phyloP scores from a whole-genome alignment of 371 early-diverging fungal genomes.

The Dinochytrium kinnereticum region DNA sequence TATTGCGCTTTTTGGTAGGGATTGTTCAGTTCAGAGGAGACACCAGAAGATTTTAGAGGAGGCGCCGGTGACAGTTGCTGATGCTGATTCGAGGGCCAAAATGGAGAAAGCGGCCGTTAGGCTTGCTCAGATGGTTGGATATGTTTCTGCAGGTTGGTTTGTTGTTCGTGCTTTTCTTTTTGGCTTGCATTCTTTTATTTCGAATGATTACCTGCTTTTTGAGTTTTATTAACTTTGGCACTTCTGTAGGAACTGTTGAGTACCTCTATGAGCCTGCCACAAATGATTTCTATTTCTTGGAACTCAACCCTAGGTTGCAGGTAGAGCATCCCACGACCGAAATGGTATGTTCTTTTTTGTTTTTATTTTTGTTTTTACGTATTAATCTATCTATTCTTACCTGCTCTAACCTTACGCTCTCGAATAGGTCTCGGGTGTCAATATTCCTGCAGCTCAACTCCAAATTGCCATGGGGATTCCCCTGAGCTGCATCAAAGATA shows the following conservation, averaged over 20 bases:
- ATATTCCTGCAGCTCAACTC: slow-evolving; percentile 96
- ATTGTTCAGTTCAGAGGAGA: slow-evolving; percentile 98
- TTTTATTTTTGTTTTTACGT: neutral
- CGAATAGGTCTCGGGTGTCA: slow-evolving; percentile 83
- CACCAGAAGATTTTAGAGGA: slow-evolving; percentile 79
- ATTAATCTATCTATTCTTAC: no score
- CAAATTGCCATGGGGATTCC: slow-evolving; percentile 98
- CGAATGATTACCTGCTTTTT: no score
- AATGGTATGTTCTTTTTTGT: slow-evolving; percentile 63
- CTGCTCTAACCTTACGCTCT: neutral
- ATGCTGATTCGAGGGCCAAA: slow-evolving; percentile 75
- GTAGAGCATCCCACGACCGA: slow-evolving; percentile 99
- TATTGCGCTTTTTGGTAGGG: slow-evolving; percentile 97
- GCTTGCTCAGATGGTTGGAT: slow-evolving; percentile 92
- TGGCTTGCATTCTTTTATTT: no score
- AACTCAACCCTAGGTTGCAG: slow-evolving; percentile 98
- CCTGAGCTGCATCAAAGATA: slow-evolving; percentile 90
- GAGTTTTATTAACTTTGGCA: neutral
- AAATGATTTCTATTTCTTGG: slow-evolving; percentile 94
- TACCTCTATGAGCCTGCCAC: slow-evolving; percentile 90
- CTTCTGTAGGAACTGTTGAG: slow-evolving; percentile 83
- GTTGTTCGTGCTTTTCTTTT: neutral
- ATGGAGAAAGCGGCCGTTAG: slow-evolving; percentile 98
- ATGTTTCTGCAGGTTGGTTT: slow-evolving; percentile 83
- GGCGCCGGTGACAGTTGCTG: slow-evolving; percentile 94